A percentile compares a stretch with the other conserved stretches of the same genome.
These are phyloP conservation scores for Orbilia ellipsospora DNA, from an alignment of 2,329 filamentous ascomycete species.

Conservation along the genomic window DNA sequence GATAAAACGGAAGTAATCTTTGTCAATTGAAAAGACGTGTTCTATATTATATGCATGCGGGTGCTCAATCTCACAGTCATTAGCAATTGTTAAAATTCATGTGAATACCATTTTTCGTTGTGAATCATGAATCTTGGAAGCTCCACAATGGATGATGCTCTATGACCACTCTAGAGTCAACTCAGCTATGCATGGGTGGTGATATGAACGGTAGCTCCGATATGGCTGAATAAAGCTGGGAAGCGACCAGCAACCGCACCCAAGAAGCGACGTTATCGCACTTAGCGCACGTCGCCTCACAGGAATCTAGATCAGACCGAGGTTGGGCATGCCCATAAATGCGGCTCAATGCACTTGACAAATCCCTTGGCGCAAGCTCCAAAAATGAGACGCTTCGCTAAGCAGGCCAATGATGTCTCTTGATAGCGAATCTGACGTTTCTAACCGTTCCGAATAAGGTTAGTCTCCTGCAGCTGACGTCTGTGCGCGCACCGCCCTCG, in stretches of 20 bases:
- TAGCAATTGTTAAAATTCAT: no score
- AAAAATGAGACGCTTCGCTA: conserved; percentile 27
- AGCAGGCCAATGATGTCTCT: conserved; percentile 26
- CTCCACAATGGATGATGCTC: background rate
- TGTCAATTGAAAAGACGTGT: no score
- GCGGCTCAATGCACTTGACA: conserved; percentile 48
- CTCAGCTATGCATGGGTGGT: conserved; percentile 47
- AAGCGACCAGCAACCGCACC: conserved; percentile 16
- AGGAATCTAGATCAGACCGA: conserved; percentile 28
- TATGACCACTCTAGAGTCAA: conserved; percentile 2
- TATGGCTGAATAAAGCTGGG: conserved; percentile 22
- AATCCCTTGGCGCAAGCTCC: conserved; percentile 42
- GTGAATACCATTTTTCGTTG: no score
- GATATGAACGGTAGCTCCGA: conserved; percentile 35
- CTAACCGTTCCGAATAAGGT: conserved; percentile 37
- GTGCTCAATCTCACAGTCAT: no score
- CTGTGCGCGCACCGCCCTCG: conserved; percentile 51
- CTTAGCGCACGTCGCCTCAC: conserved; percentile 35
- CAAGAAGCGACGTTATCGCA: conserved; percentile 49
- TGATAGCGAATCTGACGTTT: conserved; percentile 50
- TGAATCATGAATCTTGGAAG: no score
- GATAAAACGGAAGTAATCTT: no score
- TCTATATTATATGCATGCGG: no score
- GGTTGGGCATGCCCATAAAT: conserved; percentile 15
- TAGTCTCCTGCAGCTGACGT: conserved; percentile 44